A percentile compares a stretch with the other conserved stretches of the same genome.
Evolutionary conservation across 2,329 filamentous ascomycete genomes (phyloP).

Genomic region (Pseudogymnoascus sp.): DNA sequence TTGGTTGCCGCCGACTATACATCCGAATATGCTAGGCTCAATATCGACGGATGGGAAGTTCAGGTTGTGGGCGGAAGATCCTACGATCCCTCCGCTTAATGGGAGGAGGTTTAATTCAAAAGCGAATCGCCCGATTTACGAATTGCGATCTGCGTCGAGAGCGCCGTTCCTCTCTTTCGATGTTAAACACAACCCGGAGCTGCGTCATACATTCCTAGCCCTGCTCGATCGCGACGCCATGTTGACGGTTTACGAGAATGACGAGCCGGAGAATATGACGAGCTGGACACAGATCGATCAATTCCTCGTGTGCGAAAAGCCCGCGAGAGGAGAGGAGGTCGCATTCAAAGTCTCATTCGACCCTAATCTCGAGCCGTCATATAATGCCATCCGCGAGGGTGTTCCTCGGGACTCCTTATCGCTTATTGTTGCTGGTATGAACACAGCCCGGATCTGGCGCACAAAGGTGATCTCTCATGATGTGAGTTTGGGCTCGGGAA

Average conservation of each 20-base stretch:
- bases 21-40: constrained; percentile 77
- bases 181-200: constrained; percentile 74
- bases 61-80: constrained; percentile 89
- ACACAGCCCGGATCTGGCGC: constrained; percentile 74
- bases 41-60: constrained; percentile 86
- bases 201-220: constrained; percentile 75
- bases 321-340: constrained; percentile 75
- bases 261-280: constrained; percentile 72
- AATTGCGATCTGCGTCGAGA: constrained; percentile 25
- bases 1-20: constrained; percentile 88
- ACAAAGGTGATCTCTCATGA: constrained; percentile 53
- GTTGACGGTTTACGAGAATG: constrained; percentile 76
- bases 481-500: constrained; percentile 48
- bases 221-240: constrained; percentile 77
- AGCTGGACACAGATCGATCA: constrained; percentile 72
- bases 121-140: constrained; percentile 55
- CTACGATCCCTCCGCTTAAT: constrained; percentile 64
- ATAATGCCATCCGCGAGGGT: constrained; percentile 71
- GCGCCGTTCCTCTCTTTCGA: constrained; percentile 68
- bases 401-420: constrained; percentile 72
- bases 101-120: constrained; percentile 74
- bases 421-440: constrained; percentile 81
- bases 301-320: constrained; percentile 65
- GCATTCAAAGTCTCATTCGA: constrained; percentile 84
- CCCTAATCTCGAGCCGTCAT: constrained; percentile 76